phyloP scores from a whole-genome alignment of 495 filamentous ascomycete genomes.

The Clohesyomyces aquaticus region DNA sequence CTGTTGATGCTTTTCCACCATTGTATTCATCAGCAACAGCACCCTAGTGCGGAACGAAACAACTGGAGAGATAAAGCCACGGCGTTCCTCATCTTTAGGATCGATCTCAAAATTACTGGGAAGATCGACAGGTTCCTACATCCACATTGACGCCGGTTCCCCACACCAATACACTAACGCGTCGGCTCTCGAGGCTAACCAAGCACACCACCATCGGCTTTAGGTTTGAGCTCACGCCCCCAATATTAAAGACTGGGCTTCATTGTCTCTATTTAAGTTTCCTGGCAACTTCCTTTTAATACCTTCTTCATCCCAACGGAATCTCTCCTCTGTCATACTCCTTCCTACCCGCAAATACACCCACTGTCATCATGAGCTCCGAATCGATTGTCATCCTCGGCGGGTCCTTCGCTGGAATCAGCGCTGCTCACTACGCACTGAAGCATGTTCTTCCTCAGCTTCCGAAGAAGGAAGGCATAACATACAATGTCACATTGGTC shows the following conservation, averaged over 20 bases:
- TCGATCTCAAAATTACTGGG: too few species aligned
- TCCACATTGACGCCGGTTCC: conserved; percentile 10
- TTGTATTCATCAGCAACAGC: conserved; percentile 11
- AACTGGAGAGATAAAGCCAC: too few species aligned
- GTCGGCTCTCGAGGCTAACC: too few species aligned
- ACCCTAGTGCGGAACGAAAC: too few species aligned
- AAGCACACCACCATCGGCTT: too few species aligned
- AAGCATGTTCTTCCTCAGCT: conserved; percentile 52
- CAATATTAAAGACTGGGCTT: neutral
- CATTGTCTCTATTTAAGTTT: neutral
- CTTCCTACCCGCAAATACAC: conserved; percentile 3
- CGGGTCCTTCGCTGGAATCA: conserved; percentile 62
- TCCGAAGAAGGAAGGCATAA: conserved; percentile 43
- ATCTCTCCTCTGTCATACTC: neutral
- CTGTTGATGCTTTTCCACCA: neutral
- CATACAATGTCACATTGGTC: conserved; percentile 58
- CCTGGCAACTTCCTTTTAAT: neutral
- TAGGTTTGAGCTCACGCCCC: too few species aligned
- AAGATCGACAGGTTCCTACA: neutral
- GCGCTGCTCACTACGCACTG: conserved; percentile 63
- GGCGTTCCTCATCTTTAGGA: neutral
- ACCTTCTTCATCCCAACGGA: conserved; percentile 1
- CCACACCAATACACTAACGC: conserved; percentile 23
- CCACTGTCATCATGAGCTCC: conserved; percentile 23
- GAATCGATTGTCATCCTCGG: conserved; percentile 65